Base-by-base conservation (phyloP, 2,329 filamentous ascomycete species). In the Trichoderma sp. region DNA sequence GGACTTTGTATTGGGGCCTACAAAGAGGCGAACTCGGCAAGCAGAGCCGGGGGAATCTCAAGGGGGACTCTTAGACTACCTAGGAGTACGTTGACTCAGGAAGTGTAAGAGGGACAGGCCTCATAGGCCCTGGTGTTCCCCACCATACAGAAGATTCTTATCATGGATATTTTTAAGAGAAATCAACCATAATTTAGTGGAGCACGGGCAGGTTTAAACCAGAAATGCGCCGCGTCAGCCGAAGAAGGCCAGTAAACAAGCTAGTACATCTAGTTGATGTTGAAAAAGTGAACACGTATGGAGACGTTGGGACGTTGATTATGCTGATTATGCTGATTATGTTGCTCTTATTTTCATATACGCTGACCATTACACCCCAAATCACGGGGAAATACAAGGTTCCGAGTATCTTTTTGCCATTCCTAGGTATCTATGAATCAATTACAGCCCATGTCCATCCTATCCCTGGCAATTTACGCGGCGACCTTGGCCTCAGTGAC, bases 401-500 rank as follows among this genome's bases (percentile, higher is more conserved):
- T 0, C 7, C 16, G 7, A 45, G 9, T 62, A 29, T 33, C 29
- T 62, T 21, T 21, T 21, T 8, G 45, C 45, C n/a, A n/a, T n/a
- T 8, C 24, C 41, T 45, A 45, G 41, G 41, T 6, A 63, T 33
- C 60, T 8, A 63, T 35, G 7, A 24, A 63, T 63, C 60, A 14
- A 31, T 7, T 21, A 53, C 9, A 53, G 45, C 18, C n/a, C n/a
- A 21, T 53, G 12, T 9, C 8, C 31, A 53, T 50, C 18, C 45
- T 27, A 33, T 45, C 59, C 29, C 18, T 33, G 56, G 16, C 27
- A 2, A 27, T 29, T 62, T 38, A 73, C 12, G 45, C 67, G 35
- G 69, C 60, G 38, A 73, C 41, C 31, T 65, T 45, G 41, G 72
- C 72, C n/a, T 75, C 64, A 14, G 72, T 75, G 14, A 38, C 72